Conservation (phyloP, 1,139 yeast species). For the Geotrichum restrictum region DNA sequence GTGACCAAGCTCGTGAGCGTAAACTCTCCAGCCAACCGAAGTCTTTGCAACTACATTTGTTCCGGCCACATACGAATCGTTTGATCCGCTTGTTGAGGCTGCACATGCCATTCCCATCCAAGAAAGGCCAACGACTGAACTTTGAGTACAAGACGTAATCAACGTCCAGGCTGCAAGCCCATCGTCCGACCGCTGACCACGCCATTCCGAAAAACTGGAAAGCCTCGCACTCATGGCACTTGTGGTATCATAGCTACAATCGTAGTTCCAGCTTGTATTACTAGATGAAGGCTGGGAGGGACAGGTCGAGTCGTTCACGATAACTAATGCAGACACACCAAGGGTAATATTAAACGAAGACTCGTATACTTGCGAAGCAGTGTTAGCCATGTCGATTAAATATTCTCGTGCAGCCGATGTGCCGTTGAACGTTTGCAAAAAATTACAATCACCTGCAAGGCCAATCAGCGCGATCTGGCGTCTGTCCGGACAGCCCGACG, state of each 20-base stretch:
- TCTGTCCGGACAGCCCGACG: conserved; percentile 39
- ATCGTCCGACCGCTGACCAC: conserved; percentile 35
- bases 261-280: conserved; percentile 35
- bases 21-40: conserved; percentile 39
- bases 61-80: conserved; percentile 34
- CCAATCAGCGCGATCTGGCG: conserved; percentile 39
- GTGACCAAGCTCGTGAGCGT: conserved; percentile 45
- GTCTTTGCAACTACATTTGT: conserved; percentile 40
- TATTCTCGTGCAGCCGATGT: conserved; percentile 35
- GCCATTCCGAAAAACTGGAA: conserved; percentile 37
- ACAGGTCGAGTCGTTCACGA: conserved; percentile 27
- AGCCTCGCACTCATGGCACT: conserved; percentile 35
- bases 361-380: conserved; percentile 41
- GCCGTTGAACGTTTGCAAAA: conserved; percentile 32
- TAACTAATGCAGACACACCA: conserved; percentile 32
- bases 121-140: conserved; percentile 41
- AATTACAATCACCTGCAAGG: conserved; percentile 42
- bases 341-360: conserved; percentile 40
- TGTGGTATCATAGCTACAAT: conserved; percentile 28
- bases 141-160: conserved; percentile 38
- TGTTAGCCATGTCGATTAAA: conserved; percentile 37
- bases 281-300: conserved; percentile 28
- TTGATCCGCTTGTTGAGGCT: conserved; percentile 21
- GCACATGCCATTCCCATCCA: conserved; percentile 42
- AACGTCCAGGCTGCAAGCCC: conserved; percentile 42